Percentiles rank a stretch among this genome's conserved stretches.
These are phyloP conservation scores for Pezicula neosporulosa DNA, from an alignment of 2,329 filamentous ascomycete genomes.

Conservation along the genomic window DNA sequence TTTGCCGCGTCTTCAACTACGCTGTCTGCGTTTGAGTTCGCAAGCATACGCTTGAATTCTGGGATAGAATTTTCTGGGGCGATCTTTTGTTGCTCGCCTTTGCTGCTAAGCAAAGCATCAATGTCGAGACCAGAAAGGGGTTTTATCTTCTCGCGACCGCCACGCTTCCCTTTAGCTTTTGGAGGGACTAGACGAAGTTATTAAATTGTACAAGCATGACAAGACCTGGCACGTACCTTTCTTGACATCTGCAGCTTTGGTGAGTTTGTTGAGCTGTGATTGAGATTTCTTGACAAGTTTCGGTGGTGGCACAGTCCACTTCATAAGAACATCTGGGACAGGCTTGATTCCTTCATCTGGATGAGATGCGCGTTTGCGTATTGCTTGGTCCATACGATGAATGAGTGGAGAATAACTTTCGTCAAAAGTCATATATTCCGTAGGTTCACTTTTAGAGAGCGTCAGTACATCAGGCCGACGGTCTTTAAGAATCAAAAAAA, in stretches of 20 bases:
- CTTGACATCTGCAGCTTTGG: constrained; percentile 74
- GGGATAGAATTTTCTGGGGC: constrained; percentile 76
- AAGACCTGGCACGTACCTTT: constrained; percentile 51
- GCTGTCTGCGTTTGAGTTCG: constrained; percentile 53
- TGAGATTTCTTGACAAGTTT: constrained; percentile 57
- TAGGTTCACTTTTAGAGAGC: constrained; percentile 35
- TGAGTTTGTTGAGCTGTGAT: constrained; percentile 58
- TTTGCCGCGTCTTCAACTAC: constrained; percentile 64
- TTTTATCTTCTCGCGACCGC: constrained; percentile 61
- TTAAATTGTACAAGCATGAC: constrained; percentile 12
- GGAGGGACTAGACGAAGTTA: constrained; percentile 58
- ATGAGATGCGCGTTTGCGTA: constrained; percentile 77
- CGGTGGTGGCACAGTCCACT: constrained; percentile 69
- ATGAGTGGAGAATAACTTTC: constrained; percentile 81
- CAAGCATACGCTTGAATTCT: constrained; percentile 81
- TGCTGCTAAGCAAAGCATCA: constrained; percentile 67
- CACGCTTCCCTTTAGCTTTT: constrained; percentile 71
- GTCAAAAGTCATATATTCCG: constrained; percentile 74
- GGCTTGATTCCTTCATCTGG: constrained; percentile 61
- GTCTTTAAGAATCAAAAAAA: constrained; percentile 12
- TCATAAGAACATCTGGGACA: constrained; percentile 61
- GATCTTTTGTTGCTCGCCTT: constrained; percentile 48
- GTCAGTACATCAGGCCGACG: constrained; percentile 3
- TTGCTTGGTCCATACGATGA: constrained; percentile 85
- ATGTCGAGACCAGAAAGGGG: constrained; percentile 89